phyloP scores from a whole-genome alignment of 345 rosid genomes.

The Pistacia integerrima region DNA sequence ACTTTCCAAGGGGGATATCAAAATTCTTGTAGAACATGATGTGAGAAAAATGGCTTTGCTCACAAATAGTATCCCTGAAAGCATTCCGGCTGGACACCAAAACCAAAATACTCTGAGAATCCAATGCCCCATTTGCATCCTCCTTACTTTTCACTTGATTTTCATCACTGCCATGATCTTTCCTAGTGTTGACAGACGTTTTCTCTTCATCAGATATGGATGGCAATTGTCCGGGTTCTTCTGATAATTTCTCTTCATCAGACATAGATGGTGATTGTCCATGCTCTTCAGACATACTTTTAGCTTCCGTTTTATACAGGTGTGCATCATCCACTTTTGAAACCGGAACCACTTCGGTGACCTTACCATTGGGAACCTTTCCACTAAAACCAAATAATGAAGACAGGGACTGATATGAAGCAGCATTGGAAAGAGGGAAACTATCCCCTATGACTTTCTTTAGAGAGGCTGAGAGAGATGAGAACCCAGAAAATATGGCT shows the following conservation, averaged over 20 bases:
- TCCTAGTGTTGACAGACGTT: slow-evolving; percentile 25
- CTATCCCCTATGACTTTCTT: slow-evolving; percentile 58
- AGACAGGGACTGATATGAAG: slow-evolving; percentile 49
- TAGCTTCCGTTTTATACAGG: slow-evolving; percentile 37
- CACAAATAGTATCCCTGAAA: slow-evolving; percentile 68
- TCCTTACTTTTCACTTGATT: slow-evolving; percentile 39
- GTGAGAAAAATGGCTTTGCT: slow-evolving; percentile 93
- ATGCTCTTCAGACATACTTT: slow-evolving; percentile 30
- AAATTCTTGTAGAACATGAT: slow-evolving; percentile 86
- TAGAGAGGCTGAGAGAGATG: slow-evolving; percentile 73
- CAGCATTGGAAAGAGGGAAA: slow-evolving; percentile 46
- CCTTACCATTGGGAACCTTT: slow-evolving; percentile 31
- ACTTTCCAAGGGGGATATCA: slow-evolving; percentile 85
- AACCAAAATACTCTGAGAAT: slow-evolving; percentile 87
- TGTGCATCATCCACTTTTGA: slow-evolving; percentile 37
- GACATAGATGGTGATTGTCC: slow-evolving; percentile 33
- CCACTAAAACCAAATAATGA: slow-evolving; percentile 59
- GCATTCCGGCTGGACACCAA: slow-evolving; percentile 77
- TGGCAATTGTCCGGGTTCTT: slow-evolving; percentile 34
- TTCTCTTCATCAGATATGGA: slow-evolving; percentile 36
- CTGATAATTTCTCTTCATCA: slow-evolving; percentile 29
- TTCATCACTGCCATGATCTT: slow-evolving; percentile 36
- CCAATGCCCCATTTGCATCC: slow-evolving; percentile 46
- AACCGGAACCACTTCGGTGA: slow-evolving; percentile 43
- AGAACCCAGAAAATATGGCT: slow-evolving; percentile 68